Conservation (phyloP, 345 rosid genomes). For the Sonneratia alba region DNA sequence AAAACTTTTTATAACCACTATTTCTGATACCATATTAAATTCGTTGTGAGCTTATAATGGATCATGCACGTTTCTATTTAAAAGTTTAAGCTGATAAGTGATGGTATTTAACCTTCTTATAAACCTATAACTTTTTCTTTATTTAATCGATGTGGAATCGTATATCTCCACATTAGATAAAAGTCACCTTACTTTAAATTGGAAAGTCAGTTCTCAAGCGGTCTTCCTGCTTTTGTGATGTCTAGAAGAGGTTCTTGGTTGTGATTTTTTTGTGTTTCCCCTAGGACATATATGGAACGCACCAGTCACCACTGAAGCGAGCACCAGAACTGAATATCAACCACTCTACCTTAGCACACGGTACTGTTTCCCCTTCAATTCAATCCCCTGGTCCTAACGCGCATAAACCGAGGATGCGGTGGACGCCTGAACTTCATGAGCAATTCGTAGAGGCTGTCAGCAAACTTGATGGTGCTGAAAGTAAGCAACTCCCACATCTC, state of each 20-base stretch:
- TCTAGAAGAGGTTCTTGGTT: background rate
- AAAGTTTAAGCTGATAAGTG: no score
- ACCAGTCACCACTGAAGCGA: slow-evolving; percentile 28
- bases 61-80: no score
- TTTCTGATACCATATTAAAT: no score
- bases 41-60: no score
- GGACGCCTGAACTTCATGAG: slow-evolving; percentile 90
- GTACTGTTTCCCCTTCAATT: slow-evolving; percentile 33
- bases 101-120: no score
- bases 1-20: no score
- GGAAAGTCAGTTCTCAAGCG: background rate
- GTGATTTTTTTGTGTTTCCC: slow-evolving; percentile 12
- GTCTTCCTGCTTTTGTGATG: background rate
- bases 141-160: no score
- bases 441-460: slow-evolving; percentile 55
- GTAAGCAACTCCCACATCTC: slow-evolving; percentile 29
- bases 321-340: slow-evolving; percentile 21
- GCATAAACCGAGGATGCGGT: slow-evolving; percentile 82
- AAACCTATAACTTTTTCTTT: no score
- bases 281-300: slow-evolving; percentile 66
- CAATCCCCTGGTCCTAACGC: slow-evolving; percentile 37
- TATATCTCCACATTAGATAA: no score
- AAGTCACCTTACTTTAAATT: no score
- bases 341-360: slow-evolving; percentile 19
- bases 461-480: slow-evolving; percentile 86